Base-by-base conservation (phyloP, 768 basidiomycete species). In the Boletus sensibilis region DNA sequence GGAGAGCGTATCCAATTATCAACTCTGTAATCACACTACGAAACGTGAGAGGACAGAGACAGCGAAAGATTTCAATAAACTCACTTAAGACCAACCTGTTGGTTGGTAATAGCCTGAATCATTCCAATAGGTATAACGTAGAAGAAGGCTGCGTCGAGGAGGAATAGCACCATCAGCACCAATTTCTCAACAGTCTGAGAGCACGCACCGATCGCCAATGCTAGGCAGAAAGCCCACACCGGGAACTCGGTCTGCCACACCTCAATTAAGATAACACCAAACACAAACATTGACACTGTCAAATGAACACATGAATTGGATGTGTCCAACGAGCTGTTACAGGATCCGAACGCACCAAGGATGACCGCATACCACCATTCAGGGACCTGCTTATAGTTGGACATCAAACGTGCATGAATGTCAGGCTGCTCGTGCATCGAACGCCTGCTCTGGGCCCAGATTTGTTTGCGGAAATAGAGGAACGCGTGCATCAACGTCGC, bases 91-190 rank as follows among this genome's bases (percentile, higher is more conserved):
- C 78, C 88, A 52, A 90, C 78, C 70, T 89, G 86, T 62, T 88
- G 85, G 68, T 92, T 92, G 21, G 90, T 92, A 55, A 90, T 82
- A 1, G 88, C 88, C 58, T 88, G 83, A 57, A 92, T 89, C 81
- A 76, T 73, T 61, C 87, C 89, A 52, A 88, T 81, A 13, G 92
- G 92, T 48, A 94, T 79, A 46, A 85, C 79, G 64, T 91, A 92
- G 64, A 88, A 72, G 56, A 81, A 76, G 0, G 82, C 74, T 57
- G 12, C 14, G 5, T 31, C 11, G 0, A 50, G 16, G 1, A 48
- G 5, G n/a, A 23, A 43, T 0, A 38, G 18, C 13, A 14, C 1
- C 45, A 14, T 59, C 31, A 58, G 14, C 25, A 40, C 2, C 3
- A 1, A 27, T 18, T 35, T 4, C 11, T 25, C 11, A 1, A 16